Base-by-base conservation (phyloP, 139 green algal species). In the Haematococcus lacustris region DNA sequence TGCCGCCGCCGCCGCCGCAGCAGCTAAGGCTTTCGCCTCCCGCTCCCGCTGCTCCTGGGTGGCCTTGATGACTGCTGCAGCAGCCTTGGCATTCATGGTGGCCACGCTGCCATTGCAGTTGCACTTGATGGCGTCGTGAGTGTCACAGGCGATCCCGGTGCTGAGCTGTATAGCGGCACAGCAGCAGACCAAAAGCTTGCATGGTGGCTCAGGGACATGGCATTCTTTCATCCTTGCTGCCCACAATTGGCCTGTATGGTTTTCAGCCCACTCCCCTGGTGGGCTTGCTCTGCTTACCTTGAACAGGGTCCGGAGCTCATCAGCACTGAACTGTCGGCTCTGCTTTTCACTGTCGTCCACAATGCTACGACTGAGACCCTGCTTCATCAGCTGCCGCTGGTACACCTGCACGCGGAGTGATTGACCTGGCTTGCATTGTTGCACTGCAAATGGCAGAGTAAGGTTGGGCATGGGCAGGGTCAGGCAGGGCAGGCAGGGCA, bases 331-430 rank as follows among this genome's bases (percentile, higher is more conserved):
- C 38, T 78, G 82, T 51, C 84, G 73, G 32, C 67, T 72, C 77
- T 85, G 66, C 38, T 30, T 3, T 2, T 43, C 60, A 26, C 21
- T 66, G 26, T 80, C 72, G 51, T 85, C 78, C 67, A 85, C 78
- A n/a, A 88, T 77, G 32, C 76, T 70, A 32, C 80, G 76, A 59
- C 57, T 79, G 9, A 90, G 78, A 30, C 79, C 79, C 76, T 91
- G 80, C 76, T 96, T 96, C 41, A 79, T 84, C 23, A 98, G 84
- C 91, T 98, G 94, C 28, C 94, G 84, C 88, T 98, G 94, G 80
- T 91, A 98, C 47, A 98, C 68, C 77, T 82, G 77, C 25, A 64
- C 3, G 35, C 17, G 37, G 62, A n/a, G n/a, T n/a, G n/a, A n/a
- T n/a, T n/a, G n/a, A n/a, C n/a, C n/a, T n/a, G n/a, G n/a, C n/a